A percentile compares a stretch with the other conserved stretches of the same genome.
Evolutionary conservation across 306 rosid species (phyloP).

Genomic region (Cicer chorassanicum): DNA sequence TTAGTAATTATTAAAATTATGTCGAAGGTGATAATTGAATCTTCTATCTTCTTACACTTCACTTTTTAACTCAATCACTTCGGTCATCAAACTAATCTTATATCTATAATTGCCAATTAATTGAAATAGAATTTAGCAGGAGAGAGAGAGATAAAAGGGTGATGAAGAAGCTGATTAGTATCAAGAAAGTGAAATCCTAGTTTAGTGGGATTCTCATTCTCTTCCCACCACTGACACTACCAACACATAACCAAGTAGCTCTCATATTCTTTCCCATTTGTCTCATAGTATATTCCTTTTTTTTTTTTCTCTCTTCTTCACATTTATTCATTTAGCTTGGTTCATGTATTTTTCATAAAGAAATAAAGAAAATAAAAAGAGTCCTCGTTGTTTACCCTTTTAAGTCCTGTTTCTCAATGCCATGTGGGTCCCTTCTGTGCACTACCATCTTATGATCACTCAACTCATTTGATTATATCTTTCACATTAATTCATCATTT

Average conservation of each 20-base stretch:
- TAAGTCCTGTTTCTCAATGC: conserved; percentile 39
- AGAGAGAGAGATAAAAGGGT: conserved; percentile 29
- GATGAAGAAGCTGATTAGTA: conserved; percentile 39
- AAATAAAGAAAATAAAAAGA: background rate
- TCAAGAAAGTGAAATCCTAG: conserved; percentile 44
- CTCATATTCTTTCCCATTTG: conserved; percentile 55
- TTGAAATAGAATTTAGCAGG: background rate
- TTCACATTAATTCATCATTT: conserved; percentile 36
- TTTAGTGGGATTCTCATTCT: conserved; percentile 79
- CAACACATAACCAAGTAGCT: conserved; percentile 41
- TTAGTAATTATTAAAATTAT: no score
- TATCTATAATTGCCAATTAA: background rate
- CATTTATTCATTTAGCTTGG: background rate
- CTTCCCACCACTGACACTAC: conserved; percentile 57
- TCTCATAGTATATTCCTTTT: conserved; percentile 35
- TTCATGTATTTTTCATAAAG: background rate
- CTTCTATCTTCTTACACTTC: no score
- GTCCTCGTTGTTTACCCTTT: conserved; percentile 35
- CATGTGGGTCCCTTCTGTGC: conserved; percentile 73
- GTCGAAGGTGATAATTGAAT: no score
- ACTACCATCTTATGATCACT: conserved; percentile 40
- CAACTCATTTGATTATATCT: conserved; percentile 47
- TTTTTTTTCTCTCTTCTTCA: background rate
- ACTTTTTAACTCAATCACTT: no score
- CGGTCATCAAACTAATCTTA: no score